phyloP scores from a whole-genome alignment of 2,329 filamentous ascomycete species.

The Aureobasidium sp. region DNA sequence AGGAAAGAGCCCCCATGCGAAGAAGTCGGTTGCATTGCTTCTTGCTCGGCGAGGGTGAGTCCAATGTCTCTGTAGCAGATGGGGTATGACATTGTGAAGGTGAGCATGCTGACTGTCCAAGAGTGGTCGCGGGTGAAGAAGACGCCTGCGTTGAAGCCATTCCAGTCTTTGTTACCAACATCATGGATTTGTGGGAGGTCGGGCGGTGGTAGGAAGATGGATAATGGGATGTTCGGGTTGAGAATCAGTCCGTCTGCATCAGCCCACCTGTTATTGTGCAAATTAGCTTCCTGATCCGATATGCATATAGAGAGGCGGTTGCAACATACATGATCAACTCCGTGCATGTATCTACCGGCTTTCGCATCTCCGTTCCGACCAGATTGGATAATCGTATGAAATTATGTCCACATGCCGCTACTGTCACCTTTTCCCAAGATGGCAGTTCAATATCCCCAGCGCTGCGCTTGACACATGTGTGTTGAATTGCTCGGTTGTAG shows the following conservation, averaged over 20 bases:
- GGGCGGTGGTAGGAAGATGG: constrained; percentile 30
- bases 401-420: constrained; percentile 37
- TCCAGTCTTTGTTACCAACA: constrained; percentile 31
- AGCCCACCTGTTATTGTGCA: constrained; percentile 30
- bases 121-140: constrained; percentile 32
- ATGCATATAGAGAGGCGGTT: no score
- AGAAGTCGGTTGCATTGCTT: no score
- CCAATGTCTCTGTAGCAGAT: constrained; percentile 28
- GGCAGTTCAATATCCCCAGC: constrained; percentile 34
- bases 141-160: constrained; percentile 35
- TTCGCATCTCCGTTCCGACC: constrained; percentile 29
- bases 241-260: constrained; percentile 36
- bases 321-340: constrained; percentile 38
- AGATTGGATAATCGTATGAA: constrained; percentile 34
- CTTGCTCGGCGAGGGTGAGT: constrained; percentile 29
- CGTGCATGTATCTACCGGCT: constrained; percentile 29
- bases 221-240: constrained; percentile 33
- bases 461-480: constrained; percentile 31
- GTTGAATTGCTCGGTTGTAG: constrained; percentile 35
- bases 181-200: constrained; percentile 29
- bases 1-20: no score
- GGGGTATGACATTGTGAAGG: constrained; percentile 30
- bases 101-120: constrained; percentile 33
- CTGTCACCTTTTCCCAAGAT: constrained; percentile 33
- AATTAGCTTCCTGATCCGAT: no score